These are phyloP conservation scores for Trametes cinnabarina DNA, from an alignment of 768 basidiomycete species.

Conservation along the genomic window DNA sequence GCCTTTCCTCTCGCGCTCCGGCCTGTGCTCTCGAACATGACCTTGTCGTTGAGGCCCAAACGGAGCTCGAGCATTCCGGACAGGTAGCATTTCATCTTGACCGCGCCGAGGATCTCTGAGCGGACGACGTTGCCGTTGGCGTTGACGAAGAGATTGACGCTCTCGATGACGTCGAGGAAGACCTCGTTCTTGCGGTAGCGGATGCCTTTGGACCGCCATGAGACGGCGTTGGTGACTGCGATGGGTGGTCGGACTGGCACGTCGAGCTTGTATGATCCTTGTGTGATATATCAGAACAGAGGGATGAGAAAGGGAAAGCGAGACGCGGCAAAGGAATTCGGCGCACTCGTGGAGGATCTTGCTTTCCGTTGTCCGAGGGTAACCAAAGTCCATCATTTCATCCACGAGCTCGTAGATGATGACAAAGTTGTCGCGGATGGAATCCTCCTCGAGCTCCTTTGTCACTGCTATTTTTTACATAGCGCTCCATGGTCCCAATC, in stretches of 20 bases:
- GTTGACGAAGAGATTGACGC: slow-evolving; percentile 95
- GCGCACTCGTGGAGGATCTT: slow-evolving; percentile 96
- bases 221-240: slow-evolving; percentile 97
- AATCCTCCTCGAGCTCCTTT: slow-evolving; percentile 96
- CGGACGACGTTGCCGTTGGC: slow-evolving; percentile 95
- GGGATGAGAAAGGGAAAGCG: not conserved
- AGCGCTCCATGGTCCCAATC: too few species aligned
- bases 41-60: slow-evolving; percentile 96
- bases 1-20: slow-evolving; percentile 95
- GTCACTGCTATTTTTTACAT: too few species aligned
- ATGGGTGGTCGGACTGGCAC: slow-evolving; percentile 89
- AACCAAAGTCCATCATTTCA: slow-evolving; percentile 99
- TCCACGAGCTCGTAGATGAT: slow-evolving; percentile 99
- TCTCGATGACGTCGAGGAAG: slow-evolving; percentile 97
- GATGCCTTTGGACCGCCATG: slow-evolving; percentile 97
- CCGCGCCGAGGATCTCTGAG: slow-evolving; percentile 95
- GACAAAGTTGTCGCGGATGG: slow-evolving; percentile 98
- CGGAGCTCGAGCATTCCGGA: slow-evolving; percentile 99
- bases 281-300: slow-evolving; percentile 82
- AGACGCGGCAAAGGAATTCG: not conserved
- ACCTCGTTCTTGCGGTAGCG: slow-evolving; percentile 99
- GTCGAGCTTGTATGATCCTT: slow-evolving; percentile 97
- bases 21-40: slow-evolving; percentile 98
- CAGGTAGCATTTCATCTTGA: slow-evolving; percentile 99
- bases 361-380: slow-evolving; percentile 97